Evolutionary conservation across 78 protist species (phyloP).

Genomic region (Monosiga brevicollis): DNA sequence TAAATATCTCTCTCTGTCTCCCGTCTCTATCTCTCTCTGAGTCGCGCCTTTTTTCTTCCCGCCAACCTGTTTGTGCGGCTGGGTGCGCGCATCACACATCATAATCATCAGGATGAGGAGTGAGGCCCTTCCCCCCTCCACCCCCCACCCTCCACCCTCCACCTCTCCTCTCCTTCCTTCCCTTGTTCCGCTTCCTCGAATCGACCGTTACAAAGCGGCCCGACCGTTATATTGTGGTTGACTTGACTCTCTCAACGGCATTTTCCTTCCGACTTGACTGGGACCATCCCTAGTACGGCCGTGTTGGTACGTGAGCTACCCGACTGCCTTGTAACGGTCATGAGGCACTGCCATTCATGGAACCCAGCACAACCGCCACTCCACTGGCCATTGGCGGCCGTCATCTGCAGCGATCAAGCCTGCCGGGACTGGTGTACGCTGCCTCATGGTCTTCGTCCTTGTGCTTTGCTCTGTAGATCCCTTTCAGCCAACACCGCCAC

Average conservation of each 20-base stretch:
- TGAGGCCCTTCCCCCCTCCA: background rate
- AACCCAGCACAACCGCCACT: background rate
- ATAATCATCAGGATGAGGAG: too few relatives aligned
- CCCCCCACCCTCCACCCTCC: background rate
- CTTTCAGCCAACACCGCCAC: conserved; percentile 8
- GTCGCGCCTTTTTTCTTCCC: background rate
- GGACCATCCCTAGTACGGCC: too few relatives aligned
- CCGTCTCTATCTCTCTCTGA: background rate
- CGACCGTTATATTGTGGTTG: background rate
- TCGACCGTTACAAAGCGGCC: background rate
- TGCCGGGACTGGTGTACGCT: background rate
- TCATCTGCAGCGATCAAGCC: background rate
- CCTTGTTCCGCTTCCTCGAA: background rate
- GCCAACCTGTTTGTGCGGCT: background rate
- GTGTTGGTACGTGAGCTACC: too few relatives aligned
- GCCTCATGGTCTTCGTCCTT: background rate
- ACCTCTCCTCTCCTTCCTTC: background rate
- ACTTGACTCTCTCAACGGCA: too few relatives aligned
- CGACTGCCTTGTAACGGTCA: too few relatives aligned
- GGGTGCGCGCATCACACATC: too few relatives aligned
- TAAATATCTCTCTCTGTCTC: too few relatives aligned
- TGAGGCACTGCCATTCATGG: background rate
- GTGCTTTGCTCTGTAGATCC: background rate
- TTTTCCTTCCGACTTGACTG: too few relatives aligned
- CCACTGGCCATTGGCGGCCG: background rate